Percentiles rank a stretch among this genome's conserved stretches.
Evolutionary conservation across 2,329 filamentous ascomycete species (phyloP).

Genomic region (Xylaria sp.): DNA sequence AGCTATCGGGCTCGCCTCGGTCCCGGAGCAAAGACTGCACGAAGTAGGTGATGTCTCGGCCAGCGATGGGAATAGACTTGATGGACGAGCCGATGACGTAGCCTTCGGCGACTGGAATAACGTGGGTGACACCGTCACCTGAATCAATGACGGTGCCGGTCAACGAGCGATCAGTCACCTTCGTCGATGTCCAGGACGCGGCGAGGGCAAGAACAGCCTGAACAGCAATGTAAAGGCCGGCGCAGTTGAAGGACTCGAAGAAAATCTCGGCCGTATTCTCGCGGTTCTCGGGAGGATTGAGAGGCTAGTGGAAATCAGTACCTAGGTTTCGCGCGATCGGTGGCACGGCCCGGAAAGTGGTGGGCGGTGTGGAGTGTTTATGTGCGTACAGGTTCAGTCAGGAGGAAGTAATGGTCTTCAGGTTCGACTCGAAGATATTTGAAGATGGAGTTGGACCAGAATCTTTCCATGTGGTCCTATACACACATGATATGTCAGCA

Average conservation of each 20-base stretch:
- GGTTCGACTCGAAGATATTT: conserved; percentile 98
- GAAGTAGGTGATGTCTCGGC: conserved; percentile 98
- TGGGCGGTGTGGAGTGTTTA: conserved; percentile 53
- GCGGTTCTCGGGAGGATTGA: conserved; percentile 98
- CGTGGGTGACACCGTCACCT: conserved; percentile 98
- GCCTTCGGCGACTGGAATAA: conserved; percentile 97
- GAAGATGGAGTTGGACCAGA: conserved; percentile 99
- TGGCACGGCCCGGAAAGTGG: not conserved
- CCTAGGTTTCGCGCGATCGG: conserved; percentile 1
- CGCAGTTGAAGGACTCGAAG: conserved; percentile 99
- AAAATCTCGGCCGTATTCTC: conserved; percentile 99
- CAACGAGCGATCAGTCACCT: conserved; percentile 93
- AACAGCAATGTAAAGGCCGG: conserved; percentile 97
- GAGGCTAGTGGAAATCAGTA: conserved; percentile 67
- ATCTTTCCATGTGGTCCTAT: conserved; percentile 99
- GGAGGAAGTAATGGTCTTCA: conserved; percentile 97
- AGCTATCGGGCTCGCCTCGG: conserved; percentile 95
- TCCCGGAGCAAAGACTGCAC: conserved; percentile 96
- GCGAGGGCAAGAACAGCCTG: conserved; percentile 96
- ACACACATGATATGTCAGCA: conserved; percentile 33
- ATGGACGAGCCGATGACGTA: conserved; percentile 99
- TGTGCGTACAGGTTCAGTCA: conserved; percentile 87
- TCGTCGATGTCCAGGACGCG: conserved; percentile 98
- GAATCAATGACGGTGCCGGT: conserved; percentile 99
- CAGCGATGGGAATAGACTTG: conserved; percentile 98